These are phyloP conservation scores for Voacanga thouarsii DNA, from an alignment of 257 asterid species.

Conservation along the genomic window DNA sequence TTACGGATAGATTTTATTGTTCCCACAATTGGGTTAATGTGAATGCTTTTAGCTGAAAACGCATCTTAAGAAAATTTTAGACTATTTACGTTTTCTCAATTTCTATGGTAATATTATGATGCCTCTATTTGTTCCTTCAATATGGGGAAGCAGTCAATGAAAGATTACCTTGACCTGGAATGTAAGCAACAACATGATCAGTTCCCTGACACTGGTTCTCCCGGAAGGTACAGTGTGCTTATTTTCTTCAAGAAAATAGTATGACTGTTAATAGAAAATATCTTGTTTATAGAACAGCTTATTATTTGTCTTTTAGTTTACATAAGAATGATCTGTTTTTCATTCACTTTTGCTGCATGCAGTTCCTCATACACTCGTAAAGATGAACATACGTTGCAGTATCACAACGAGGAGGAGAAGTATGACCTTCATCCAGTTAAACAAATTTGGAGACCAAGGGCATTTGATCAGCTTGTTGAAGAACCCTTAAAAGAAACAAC, in stretches of 20 bases:
- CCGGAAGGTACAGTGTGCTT: slow-evolving; percentile 15
- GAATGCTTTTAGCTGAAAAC: not conserved
- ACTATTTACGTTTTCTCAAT: not conserved
- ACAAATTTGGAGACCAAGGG: slow-evolving; percentile 20
- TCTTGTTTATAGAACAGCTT: not conserved
- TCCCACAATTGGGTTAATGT: not conserved
- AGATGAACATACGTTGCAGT: slow-evolving; percentile 9
- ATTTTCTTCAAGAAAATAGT: not conserved
- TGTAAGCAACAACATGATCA: not conserved
- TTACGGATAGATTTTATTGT: not conserved
- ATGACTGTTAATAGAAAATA: not conserved
- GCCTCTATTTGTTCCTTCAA: not conserved
- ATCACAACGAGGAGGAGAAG: not conserved
- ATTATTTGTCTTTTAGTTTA: not conserved
- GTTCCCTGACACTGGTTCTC: slow-evolving; percentile 4
- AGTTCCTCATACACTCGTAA: slow-evolving; percentile 28
- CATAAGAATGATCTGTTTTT: not conserved
- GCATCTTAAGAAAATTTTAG: not conserved
- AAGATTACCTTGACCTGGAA: not conserved
- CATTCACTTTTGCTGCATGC: slow-evolving; percentile 24
- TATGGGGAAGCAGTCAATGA: slow-evolving; percentile 2
- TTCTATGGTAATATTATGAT: not conserved
- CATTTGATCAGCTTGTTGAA: slow-evolving; percentile 35
- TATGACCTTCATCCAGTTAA: slow-evolving; percentile 29
- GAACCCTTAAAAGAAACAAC: slow-evolving; percentile 44